phyloP scores from a whole-genome alignment of 1,139 yeast species.

The Suhomyces bribrorum region DNA sequence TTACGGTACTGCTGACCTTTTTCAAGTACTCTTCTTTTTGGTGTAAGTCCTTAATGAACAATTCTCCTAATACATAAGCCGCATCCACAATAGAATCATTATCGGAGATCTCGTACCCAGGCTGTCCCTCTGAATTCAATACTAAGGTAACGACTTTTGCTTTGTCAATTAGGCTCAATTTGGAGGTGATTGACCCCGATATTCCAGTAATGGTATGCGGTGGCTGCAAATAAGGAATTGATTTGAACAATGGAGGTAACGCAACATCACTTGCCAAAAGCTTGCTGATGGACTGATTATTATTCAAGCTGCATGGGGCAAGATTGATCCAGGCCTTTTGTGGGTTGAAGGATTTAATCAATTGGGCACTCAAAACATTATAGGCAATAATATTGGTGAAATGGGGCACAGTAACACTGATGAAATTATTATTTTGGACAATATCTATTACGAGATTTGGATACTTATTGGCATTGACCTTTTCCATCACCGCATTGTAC shows the following conservation, averaged over 20 bases:
- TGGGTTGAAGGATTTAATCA: constrained; percentile 17
- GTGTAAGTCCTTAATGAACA: constrained; percentile 13
- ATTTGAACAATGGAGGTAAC: constrained; percentile 11
- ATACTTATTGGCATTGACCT: constrained; percentile 25
- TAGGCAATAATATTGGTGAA: constrained; percentile 32
- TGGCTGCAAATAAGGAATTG: constrained; percentile 45
- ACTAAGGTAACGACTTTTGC: constrained; percentile 27
- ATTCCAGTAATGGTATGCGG: constrained; percentile 60
- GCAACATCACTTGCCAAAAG: constrained; percentile 24
- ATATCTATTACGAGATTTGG: constrained; percentile 29
- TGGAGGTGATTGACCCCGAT: constrained; percentile 44
- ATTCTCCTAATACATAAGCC: constrained; percentile 23
- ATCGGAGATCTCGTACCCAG: constrained; percentile 52
- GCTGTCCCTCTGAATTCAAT: constrained; percentile 57
- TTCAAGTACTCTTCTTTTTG: constrained; percentile 24
- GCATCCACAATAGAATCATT: constrained; percentile 41
- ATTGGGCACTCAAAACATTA: constrained; percentile 30
- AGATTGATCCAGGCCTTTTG: constrained; percentile 31
- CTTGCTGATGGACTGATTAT: constrained; percentile 31
- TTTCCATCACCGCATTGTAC: constrained; percentile 36
- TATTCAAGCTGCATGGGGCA: constrained; percentile 39
- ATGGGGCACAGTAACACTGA: constrained; percentile 35
- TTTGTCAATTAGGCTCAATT: constrained; percentile 17
- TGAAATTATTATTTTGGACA: constrained; percentile 11
- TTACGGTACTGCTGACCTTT: constrained; percentile 30